phyloP scores from a whole-genome alignment of 129 eudicot species.

The Lactuca sativa region DNA sequence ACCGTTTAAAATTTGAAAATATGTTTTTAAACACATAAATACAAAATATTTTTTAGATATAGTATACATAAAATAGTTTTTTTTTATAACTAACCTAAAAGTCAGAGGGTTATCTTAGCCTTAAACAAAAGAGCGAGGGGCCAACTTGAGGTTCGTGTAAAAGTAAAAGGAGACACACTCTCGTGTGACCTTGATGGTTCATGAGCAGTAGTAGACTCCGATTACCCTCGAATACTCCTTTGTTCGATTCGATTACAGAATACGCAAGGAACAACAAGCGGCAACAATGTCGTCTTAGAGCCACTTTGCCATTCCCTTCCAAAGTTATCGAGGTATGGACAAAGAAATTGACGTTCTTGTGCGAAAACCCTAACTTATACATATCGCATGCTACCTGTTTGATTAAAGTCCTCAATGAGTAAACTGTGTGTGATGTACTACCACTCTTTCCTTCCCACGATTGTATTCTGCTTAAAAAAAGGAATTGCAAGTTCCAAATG shows the following conservation, averaged over 20 bases:
- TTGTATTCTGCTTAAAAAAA: background rate
- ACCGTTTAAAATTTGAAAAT: too few species aligned
- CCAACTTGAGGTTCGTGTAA: background rate
- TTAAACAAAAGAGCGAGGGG: background rate
- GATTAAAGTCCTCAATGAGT: constrained; percentile 2
- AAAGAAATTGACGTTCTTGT: background rate
- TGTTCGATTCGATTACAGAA: background rate
- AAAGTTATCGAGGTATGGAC: background rate
- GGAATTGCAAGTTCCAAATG: background rate
- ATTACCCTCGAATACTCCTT: background rate
- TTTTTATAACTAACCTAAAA: too few species aligned
- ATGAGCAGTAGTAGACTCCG: background rate
- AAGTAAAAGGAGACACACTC: too few species aligned
- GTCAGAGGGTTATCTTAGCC: too few species aligned
- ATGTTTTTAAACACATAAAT: too few species aligned
- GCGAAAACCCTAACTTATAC: background rate
- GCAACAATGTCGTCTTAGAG: background rate
- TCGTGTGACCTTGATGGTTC: background rate
- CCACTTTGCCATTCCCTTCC: background rate
- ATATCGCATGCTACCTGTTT: background rate
- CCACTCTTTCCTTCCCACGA: background rate
- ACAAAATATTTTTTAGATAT: too few species aligned
- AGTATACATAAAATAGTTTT: too few species aligned
- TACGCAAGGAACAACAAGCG: background rate
- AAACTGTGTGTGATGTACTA: background rate